Evolutionary conservation across 768 basidiomycete genomes (phyloP).

Genomic region (Tylopilus felleus): DNA sequence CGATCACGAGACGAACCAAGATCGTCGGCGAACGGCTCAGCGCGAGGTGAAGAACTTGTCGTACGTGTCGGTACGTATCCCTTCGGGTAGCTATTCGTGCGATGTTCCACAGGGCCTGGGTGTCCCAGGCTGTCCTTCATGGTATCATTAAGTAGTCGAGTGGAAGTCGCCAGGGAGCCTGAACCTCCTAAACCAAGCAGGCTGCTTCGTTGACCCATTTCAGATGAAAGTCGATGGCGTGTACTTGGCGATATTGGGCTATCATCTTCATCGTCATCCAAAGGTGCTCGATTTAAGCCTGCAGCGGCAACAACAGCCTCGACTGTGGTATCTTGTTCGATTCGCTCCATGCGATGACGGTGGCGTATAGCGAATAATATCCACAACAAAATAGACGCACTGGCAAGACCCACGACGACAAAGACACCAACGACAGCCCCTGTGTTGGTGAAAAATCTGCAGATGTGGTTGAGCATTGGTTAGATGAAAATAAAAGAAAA

Average conservation of each 20-base stretch:
- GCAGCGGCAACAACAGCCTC: conserved; percentile 71
- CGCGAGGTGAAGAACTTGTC: conserved; percentile 43
- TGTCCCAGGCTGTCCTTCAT: conserved; percentile 25
- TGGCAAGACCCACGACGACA: conserved; percentile 82
- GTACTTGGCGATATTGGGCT: conserved; percentile 19
- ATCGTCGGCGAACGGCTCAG: conserved; percentile 18
- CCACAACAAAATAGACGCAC: conserved; percentile 63
- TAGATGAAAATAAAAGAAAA: not conserved
- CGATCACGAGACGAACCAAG: conserved; percentile 29
- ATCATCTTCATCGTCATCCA: conserved; percentile 58
- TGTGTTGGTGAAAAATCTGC: conserved; percentile 81
- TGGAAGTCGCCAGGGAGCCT: conserved; percentile 20
- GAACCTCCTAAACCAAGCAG: conserved; percentile 16
- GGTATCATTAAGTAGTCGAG: conserved; percentile 29
- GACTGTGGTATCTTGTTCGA: conserved; percentile 71
- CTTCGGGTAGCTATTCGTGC: conserved; percentile 12
- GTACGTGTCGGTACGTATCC: conserved; percentile 49
- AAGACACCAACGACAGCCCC: conserved; percentile 93
- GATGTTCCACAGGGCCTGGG: conserved; percentile 32
- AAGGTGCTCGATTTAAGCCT: conserved; percentile 61
- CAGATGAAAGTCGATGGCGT: conserved; percentile 24
- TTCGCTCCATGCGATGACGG: conserved; percentile 52
- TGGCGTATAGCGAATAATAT: conserved; percentile 68
- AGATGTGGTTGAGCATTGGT: conserved; percentile 5
- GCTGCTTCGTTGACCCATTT: conserved; percentile 41